These are phyloP conservation scores for Podila verticillata DNA, from an alignment of 192 early-diverging fungal genomes.

Conservation along the genomic window DNA sequence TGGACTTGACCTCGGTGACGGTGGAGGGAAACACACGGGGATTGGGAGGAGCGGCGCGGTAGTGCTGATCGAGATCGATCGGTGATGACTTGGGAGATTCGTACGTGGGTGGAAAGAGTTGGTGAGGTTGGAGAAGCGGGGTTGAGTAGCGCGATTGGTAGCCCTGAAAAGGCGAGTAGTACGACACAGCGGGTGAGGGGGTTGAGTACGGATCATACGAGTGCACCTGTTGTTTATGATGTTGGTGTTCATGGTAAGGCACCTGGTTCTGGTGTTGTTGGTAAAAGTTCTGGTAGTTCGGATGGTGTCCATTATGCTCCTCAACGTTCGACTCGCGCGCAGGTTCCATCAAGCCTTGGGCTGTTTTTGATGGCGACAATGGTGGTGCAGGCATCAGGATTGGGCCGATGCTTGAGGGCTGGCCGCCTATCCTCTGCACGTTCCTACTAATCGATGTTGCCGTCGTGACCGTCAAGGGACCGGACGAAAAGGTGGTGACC, in stretches of 20 bases:
- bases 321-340: neutral
- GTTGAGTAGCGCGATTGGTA: neutral
- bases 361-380: neutral
- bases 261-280: neutral
- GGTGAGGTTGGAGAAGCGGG: neutral
- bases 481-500: neutral
- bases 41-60: neutral
- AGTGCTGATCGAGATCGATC: constrained; percentile 3
- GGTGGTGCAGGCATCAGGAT: neutral
- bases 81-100: neutral
- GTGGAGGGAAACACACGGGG: neutral
- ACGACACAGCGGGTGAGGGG: neutral
- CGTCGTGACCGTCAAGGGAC: constrained; percentile 1
- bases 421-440: constrained; percentile 2
- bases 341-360: neutral
- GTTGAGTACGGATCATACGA: neutral
- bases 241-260: neutral
- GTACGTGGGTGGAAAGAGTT: neutral
- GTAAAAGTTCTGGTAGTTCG: neutral
- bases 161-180: neutral
- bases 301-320: neutral
- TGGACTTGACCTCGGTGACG: neutral
- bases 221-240: neutral
- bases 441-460: neutral
- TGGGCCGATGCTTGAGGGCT: neutral